Percentiles rank a stretch among this genome's conserved stretches.
These are phyloP conservation scores for Diplodia sapinea DNA, from an alignment of 2,329 filamentous ascomycete genomes.

Conservation along the genomic window DNA sequence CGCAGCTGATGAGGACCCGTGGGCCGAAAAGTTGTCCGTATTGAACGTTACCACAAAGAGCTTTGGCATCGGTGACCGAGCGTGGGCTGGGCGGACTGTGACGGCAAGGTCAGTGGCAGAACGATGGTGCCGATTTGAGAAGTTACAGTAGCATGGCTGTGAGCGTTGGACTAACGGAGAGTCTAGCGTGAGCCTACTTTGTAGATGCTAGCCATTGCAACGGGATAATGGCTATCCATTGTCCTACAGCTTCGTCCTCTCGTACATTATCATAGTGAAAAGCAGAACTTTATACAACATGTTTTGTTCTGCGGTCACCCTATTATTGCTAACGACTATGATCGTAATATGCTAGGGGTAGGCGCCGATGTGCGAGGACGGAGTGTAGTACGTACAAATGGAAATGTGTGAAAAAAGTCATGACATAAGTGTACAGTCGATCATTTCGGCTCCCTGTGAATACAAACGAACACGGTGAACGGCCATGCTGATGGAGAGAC, in stretches of 20 bases:
- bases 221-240: no score
- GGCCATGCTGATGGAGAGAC: neutral
- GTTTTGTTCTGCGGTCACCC: neutral
- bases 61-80: slow-evolving; percentile 47
- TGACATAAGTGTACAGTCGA: neutral
- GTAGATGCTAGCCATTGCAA: neutral
- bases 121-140: slow-evolving; percentile 51
- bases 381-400: neutral
- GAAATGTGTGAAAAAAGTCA: neutral
- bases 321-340: neutral
- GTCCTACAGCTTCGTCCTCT: neutral
- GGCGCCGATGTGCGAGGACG: neutral
- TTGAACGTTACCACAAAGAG: slow-evolving; percentile 54
- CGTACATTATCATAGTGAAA: neutral
- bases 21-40: slow-evolving; percentile 56
- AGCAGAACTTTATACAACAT: neutral
- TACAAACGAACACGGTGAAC: neutral
- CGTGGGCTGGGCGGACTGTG: slow-evolving; percentile 58
- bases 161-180: neutral
- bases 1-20: slow-evolving; percentile 40
- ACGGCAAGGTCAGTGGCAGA: slow-evolving; percentile 50
- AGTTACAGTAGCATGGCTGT: neutral
- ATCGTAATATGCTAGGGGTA: no score
- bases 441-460: neutral
- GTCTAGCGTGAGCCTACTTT: neutral